Base-by-base conservation (phyloP, 1,284 basidiomycete genomes). In the Apiotrichum montevideense region DNA sequence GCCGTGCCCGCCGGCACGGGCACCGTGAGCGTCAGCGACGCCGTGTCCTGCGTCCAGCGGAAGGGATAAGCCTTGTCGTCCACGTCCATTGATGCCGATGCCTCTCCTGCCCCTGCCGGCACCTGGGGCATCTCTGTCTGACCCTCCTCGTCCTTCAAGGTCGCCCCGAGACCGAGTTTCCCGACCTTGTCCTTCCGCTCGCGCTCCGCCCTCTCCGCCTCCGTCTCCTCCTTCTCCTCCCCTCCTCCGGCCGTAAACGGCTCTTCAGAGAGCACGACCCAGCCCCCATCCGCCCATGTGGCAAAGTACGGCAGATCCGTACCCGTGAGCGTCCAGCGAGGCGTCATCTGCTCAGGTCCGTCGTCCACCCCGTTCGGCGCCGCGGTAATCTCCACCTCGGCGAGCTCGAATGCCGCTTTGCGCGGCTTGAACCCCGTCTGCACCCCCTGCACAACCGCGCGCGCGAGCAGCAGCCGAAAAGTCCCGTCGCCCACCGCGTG, bases 1-100 rank as follows among this genome's bases (percentile, higher is more conserved):
- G 80, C 73, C 0, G 85, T 88, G 55, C 78, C 80, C 0, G 85
- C 81, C 0, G 90, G 90, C 2, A 97, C 80, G 1, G 88, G 84
- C 66, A 97, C 86, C 0, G 85, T 86, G 57, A 97, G 73, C 0
- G 89, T 92, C 42, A 97, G 78, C 0, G 87, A 84, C 68, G 92
- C 88, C 2, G 83, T 72, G 3, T 87, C 87, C 71, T 98, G 94
- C 0, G 85, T 89, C 94, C 94, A 98, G 0, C 88, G 88, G 74
- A 91, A 96, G 1, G 89, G 87, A 15, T 83, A 83, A 6, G 34
- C 34, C 29, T 43, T 49, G 9, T 49, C 51, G 9, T 56, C 58
- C 10, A 55, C 54, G 6, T 66, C 62, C 40, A 58, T 54, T 8
- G 35, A 54, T 15, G 56, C 21, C 11, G 33, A 37, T 14, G 34